Conservation (phyloP, 2,329 filamentous ascomycete genomes). For the Fusarium compactum region DNA sequence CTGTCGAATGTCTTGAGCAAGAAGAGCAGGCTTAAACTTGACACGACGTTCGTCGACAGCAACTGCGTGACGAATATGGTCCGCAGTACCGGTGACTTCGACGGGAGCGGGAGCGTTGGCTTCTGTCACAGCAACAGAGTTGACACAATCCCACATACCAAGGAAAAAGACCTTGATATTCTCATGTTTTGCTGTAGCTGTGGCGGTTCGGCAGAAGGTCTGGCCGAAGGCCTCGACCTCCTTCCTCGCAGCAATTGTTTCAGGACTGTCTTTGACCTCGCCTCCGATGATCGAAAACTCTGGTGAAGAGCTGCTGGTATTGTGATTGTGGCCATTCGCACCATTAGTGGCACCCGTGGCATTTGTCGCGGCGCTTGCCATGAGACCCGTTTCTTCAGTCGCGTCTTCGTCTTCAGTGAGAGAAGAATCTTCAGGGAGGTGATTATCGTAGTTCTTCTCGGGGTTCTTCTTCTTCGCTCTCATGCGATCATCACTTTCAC, state of each 20-base stretch:
- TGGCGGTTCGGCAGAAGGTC: slow-evolving; percentile 57
- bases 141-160: slow-evolving; percentile 67
- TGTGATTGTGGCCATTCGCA: too few species aligned
- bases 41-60: slow-evolving; percentile 65
- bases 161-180: slow-evolving; percentile 65
- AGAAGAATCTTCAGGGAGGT: too few species aligned
- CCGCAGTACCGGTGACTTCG: slow-evolving; percentile 55
- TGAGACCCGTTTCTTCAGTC: too few species aligned
- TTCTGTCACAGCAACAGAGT: slow-evolving; percentile 59
- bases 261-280: slow-evolving; percentile 35
- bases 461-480: too few species aligned
- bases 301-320: too few species aligned
- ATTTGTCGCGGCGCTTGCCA: too few species aligned
- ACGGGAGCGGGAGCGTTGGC: slow-evolving; percentile 53
- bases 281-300: background rate
- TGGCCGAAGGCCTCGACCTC: slow-evolving; percentile 59
- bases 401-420: too few species aligned
- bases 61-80: slow-evolving; percentile 63
- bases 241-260: slow-evolving; percentile 43
- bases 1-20: slow-evolving; percentile 55
- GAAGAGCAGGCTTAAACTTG: slow-evolving; percentile 66
- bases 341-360: too few species aligned
- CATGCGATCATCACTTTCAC: slow-evolving; percentile 51
- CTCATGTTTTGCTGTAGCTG: slow-evolving; percentile 15
- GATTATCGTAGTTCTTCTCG: too few species aligned